phyloP scores from a whole-genome alignment of 1,284 basidiomycete species.

The Heimioporus punctisporus region DNA sequence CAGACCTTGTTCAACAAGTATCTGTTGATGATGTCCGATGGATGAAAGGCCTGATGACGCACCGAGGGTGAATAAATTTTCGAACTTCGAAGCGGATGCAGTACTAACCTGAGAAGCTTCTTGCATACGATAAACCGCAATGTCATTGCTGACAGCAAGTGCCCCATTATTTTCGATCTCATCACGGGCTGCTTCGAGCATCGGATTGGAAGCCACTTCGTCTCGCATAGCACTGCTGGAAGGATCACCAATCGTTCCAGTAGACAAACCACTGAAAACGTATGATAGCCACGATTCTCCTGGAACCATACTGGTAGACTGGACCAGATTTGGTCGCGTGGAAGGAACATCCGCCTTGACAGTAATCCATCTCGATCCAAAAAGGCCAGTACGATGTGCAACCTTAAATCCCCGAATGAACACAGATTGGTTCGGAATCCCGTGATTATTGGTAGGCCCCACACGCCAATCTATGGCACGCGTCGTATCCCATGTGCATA shows the following conservation, averaged over 20 bases:
- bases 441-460: conserved; percentile 3
- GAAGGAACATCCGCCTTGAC: background rate
- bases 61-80: background rate
- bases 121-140: no score
- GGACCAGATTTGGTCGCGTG: background rate
- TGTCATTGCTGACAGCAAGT: no score
- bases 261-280: background rate
- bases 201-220: background rate
- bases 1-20: conserved; percentile 1
- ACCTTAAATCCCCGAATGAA: conserved; percentile 11
- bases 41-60: conserved; percentile 7
- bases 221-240: background rate
- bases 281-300: background rate
- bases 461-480: conserved; percentile 6
- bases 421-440: background rate
- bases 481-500: conserved; percentile 9
- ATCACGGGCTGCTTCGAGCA: background rate
- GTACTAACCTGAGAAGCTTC: conserved; percentile 2
- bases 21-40: conserved; percentile 10
- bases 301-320: background rate
- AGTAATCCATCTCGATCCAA: conserved; percentile 3
- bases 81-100: no score
- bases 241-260: background rate
- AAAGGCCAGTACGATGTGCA: conserved; percentile 2
- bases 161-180: no score